These are phyloP conservation scores for Capsicum rhomboideum DNA, from an alignment of 257 asterid genomes.

Conservation along the genomic window DNA sequence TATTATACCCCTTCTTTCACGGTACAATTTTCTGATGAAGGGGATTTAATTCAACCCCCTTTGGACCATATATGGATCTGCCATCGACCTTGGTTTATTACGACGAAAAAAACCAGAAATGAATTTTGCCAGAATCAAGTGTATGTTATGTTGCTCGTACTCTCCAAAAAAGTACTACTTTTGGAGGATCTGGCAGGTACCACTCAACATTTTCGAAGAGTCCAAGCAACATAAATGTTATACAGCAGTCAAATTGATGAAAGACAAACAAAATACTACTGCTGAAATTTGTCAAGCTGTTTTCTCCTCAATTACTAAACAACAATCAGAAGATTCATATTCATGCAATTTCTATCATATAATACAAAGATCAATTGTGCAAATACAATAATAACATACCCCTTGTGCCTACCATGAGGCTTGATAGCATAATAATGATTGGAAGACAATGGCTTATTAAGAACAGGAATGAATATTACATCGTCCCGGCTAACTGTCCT, in stretches of 20 bases:
- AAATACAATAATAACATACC: constrained; percentile 24
- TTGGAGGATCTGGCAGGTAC: too few relatives aligned
- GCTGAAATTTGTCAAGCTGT: not conserved
- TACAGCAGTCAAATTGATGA: not conserved
- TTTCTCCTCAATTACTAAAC: not conserved
- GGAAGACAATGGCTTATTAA: constrained; percentile 40
- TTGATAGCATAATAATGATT: constrained; percentile 47
- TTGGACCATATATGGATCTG: not conserved
- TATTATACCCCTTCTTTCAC: not conserved
- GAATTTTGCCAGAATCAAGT: not conserved
- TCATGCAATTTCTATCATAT: not conserved
- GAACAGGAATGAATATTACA: constrained; percentile 37
- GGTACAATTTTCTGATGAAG: not conserved
- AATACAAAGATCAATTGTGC: not conserved
- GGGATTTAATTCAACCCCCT: not conserved
- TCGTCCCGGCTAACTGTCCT: not conserved
- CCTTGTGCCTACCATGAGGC: constrained; percentile 40
- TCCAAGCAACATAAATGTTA: not conserved
- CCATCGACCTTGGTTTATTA: not conserved
- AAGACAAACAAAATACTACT: not conserved
- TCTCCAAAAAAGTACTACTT: not conserved
- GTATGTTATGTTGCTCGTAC: not conserved
- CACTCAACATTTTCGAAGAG: too few relatives aligned
- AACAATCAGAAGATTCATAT: not conserved
- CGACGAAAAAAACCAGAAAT: not conserved